phyloP scores from a whole-genome alignment of 108 stramenopile genomes.

The Epithemia pelagica region DNA sequence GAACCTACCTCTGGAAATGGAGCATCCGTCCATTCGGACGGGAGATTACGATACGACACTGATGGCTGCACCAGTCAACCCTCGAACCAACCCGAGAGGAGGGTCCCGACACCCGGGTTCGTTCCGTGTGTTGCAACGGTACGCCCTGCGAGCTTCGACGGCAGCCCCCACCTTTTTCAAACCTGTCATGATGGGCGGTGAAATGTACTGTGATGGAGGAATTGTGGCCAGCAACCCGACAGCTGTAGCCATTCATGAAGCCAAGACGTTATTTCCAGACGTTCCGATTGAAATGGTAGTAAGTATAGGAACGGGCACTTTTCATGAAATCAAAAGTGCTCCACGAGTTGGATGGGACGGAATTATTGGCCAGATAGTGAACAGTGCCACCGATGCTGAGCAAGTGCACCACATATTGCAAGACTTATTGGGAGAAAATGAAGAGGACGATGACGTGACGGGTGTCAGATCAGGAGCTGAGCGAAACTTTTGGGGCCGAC shows the following conservation, averaged over 20 bases:
- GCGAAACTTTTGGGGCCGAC: background rate
- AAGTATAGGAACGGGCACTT: constrained; percentile 67
- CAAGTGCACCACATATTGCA: constrained; percentile 62
- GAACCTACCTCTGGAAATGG: constrained; percentile 42
- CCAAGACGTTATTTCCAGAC: constrained; percentile 73
- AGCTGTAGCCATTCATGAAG: constrained; percentile 83
- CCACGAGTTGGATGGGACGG: constrained; percentile 86
- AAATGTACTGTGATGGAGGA: constrained; percentile 81
- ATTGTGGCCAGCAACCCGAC: constrained; percentile 84
- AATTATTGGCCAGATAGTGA: constrained; percentile 81
- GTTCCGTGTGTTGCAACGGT: constrained; percentile 74
- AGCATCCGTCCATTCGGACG: constrained; percentile 23
- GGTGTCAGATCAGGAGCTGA: no score
- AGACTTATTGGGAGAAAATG: constrained; percentile 61
- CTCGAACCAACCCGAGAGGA: constrained; percentile 13
- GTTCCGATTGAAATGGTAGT: constrained; percentile 80
- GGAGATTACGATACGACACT: constrained; percentile 6
- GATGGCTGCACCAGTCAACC: background rate
- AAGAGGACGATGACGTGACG: background rate
- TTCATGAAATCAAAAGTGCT: constrained; percentile 62
- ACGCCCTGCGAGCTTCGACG: constrained; percentile 75
- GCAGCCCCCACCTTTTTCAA: constrained; percentile 88
- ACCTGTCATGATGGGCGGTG: constrained; percentile 76
- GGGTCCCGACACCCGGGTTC: constrained; percentile 74
- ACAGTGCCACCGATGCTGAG: constrained; percentile 77